Evolutionary conservation across 805 yeast species (phyloP), one percentile per base, ranked within the genome.

Genomic region (Candida koratica): DNA sequence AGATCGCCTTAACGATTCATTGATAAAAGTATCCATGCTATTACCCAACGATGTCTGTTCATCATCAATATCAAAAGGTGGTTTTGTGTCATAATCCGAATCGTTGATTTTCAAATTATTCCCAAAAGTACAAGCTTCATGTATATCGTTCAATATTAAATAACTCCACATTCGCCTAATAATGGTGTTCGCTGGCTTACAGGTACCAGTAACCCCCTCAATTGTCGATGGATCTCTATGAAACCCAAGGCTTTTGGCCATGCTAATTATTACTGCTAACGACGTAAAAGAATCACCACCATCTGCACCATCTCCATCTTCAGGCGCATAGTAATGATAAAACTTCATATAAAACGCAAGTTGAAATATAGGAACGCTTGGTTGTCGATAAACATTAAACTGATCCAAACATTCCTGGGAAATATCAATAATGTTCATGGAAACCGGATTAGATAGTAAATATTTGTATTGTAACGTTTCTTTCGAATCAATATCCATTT

Each of bases 141-240:
- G 56, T 1, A 64, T 43, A 47, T 79, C 85, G 27, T 61, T 41
- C 1, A 69, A 46, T 9, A 74, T 56, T 28, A 80, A 53, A 17
- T 61, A 58, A 49, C 67, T 70, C 85, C 85, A 80, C 4, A 77
- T 64, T 45, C 75, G 78, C 47, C 85, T 64, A 66, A 75, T 67
- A 3, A 77, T 47, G 43, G 75, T 72, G 17, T 67, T 62, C 10
- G 48, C 38, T 11, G 51, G 46, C 36, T 49, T 60, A 31, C 38
- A 49, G 18, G 55, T 53, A 6, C 46, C 41, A 15, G 51, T 45
- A 4, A 51, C 37, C 17, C 49, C 52, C 0, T 47, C 38, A 28
- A 58, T 57, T 13, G 53, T 56, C 18, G 58, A 61, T 0, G 71
- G 71, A 14, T 67, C 72, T 12, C 72, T 47, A 45, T 67, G 59